Conservation (phyloP, 495 filamentous ascomycete genomes). For the Collariella sp. region DNA sequence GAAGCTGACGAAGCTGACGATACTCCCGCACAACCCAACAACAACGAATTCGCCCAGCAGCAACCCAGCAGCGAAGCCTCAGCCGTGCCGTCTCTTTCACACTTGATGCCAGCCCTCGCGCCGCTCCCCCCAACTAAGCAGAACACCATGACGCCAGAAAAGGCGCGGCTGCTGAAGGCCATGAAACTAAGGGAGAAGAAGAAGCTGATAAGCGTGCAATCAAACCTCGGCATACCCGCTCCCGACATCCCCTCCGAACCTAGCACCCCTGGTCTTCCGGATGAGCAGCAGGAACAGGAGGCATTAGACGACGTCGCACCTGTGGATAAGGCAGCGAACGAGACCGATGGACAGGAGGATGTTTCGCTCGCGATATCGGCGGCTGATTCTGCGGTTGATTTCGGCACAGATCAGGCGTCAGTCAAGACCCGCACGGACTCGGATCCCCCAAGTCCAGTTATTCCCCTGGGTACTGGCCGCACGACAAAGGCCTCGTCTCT, state of each 20-base stretch:
- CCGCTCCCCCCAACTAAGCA: slow-evolving; percentile 38
- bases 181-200: slow-evolving; percentile 77
- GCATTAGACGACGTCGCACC: neutral
- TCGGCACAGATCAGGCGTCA: slow-evolving; percentile 30
- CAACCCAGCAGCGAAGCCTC: slow-evolving; percentile 33
- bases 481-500: slow-evolving; percentile 49
- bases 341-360: slow-evolving; percentile 10
- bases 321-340: neutral
- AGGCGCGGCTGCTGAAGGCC: slow-evolving; percentile 86
- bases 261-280: slow-evolving; percentile 10
- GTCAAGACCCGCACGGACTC: slow-evolving; percentile 39
- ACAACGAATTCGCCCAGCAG: slow-evolving; percentile 26
- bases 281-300: slow-evolving; percentile 2
- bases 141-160: slow-evolving; percentile 73
- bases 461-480: slow-evolving; percentile 40
- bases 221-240: slow-evolving; percentile 2
- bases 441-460: slow-evolving; percentile 41
- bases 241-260: slow-evolving; percentile 13
- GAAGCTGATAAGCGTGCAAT: slow-evolving; percentile 43
- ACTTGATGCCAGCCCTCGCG: slow-evolving; percentile 31
- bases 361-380: slow-evolving; percentile 24
- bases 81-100: slow-evolving; percentile 48
- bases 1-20: slow-evolving; percentile 19
- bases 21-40: slow-evolving; percentile 12
- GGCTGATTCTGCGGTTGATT: slow-evolving; percentile 34